Evolutionary conservation across 805 yeast species (phyloP).

Genomic region (Saturnispora besseyi): DNA sequence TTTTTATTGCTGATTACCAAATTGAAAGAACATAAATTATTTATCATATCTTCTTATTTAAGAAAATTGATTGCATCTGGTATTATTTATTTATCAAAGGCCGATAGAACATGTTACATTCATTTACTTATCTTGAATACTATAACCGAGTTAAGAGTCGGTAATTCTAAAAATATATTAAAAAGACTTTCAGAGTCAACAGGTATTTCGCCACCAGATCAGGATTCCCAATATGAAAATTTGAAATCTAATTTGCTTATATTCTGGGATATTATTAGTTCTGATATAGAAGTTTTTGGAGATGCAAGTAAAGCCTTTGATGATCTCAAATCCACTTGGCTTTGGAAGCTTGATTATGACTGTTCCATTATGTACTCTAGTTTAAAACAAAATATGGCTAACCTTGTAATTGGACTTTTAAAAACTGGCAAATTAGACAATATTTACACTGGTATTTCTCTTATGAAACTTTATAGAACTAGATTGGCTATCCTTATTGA

Average conservation of each 20-base stretch:
- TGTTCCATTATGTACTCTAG: not conserved
- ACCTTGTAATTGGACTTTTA: not conserved
- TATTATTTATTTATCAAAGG: constrained; percentile 51
- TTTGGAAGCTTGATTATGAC: constrained; percentile 3
- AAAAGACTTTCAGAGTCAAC: constrained; percentile 24
- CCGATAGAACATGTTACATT: constrained; percentile 39
- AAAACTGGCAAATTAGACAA: not conserved
- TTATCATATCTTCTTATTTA: constrained; percentile 58
- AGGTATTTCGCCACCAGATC: constrained; percentile 8
- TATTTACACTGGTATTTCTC: not conserved
- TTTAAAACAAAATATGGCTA: not conserved
- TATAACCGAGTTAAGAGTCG: constrained; percentile 42
- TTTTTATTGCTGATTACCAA: constrained; percentile 44
- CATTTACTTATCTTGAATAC: constrained; percentile 52
- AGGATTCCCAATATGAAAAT: not conserved
- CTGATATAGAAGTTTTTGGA: not conserved
- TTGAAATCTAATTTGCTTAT: not conserved
- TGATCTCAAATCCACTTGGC: constrained; percentile 4
- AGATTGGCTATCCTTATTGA: not conserved
- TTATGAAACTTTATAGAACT: not conserved
- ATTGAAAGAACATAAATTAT: constrained; percentile 37
- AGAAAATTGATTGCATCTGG: constrained; percentile 83
- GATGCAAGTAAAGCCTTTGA: not conserved
- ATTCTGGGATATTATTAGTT: constrained; percentile 4
- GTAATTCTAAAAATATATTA: constrained; percentile 28